phyloP scores from a whole-genome alignment of 371 early-diverging fungal genomes.

The Blakeslea trispora region DNA sequence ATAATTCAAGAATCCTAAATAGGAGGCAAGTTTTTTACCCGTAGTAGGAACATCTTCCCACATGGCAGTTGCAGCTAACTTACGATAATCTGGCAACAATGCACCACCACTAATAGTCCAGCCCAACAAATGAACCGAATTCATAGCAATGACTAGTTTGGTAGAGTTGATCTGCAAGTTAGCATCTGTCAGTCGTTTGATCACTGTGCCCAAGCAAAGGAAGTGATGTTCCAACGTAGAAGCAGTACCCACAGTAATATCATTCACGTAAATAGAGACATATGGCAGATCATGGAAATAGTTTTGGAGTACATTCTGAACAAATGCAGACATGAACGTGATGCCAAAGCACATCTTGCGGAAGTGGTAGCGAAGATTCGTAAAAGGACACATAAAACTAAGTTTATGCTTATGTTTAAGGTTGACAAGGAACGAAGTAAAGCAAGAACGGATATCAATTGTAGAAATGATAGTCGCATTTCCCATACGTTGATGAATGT shows the following conservation, averaged over 20 bases:
- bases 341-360: constrained; percentile 3
- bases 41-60: constrained; percentile 5
- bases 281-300: constrained; percentile 6
- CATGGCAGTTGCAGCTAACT: not conserved
- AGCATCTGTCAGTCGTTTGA: constrained; percentile 9
- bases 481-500: not conserved
- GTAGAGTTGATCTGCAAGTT: not conserved
- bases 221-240: constrained; percentile 2
- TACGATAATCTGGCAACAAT: constrained; percentile 11
- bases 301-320: constrained; percentile 2
- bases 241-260: not conserved
- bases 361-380: not conserved
- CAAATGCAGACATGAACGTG: not conserved
- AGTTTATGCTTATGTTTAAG: constrained; percentile 4
- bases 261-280: constrained; percentile 10
- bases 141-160: constrained; percentile 6
- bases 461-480: not conserved
- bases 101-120: constrained; percentile 9
- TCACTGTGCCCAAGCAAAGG: not conserved
- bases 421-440: constrained; percentile 1
- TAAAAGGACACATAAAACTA: constrained; percentile 7
- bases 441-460: constrained; percentile 10
- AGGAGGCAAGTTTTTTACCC: constrained; percentile 13
- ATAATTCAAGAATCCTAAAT: constrained; percentile 24
- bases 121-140: not conserved